Evolutionary conservation across 495 filamentous ascomycete species (phyloP), one percentile per base, ranked within the genome.

Genomic region (Trichoderma reesei): DNA sequence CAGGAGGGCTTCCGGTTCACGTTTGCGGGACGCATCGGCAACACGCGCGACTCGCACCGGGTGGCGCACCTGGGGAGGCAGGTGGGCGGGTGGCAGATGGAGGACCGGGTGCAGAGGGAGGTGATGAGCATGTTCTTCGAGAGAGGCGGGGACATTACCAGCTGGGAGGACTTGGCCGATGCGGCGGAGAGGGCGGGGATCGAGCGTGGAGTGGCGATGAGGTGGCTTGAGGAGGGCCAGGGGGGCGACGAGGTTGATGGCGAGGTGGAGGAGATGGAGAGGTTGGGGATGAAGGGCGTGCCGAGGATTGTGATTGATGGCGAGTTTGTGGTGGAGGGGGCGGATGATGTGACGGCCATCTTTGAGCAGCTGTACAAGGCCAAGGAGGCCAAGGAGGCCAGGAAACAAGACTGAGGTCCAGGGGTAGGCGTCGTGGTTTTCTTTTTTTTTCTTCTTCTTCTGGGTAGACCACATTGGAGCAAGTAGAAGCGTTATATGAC

Each of bases 81-180:
- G 38, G 84, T 85, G 67, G 77, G 78, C 13, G 69, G 75, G 42
- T 76, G 5, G 13, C 26, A 60, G 33, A 60, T 84, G 31, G 85
- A 91, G 73, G 86, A 83, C 7, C 77, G 78, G 18, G 81, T 92
- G 31, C 82, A 90, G 3, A 82, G 86, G 67, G 78, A 85, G 63
- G 71, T 96, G 10, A 92, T 95, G 74, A 78, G 75, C 31, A 79
- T 81, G 8, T 91, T 92, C 68, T 91, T 92, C 63, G 89, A 95
- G 73, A 81, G 87, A 16, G 86, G 88, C 69, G 80, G 83, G 69
- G 90, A 95, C 67, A 88, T 94, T 65, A 93, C 89, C 0, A 83
- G 82, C 65, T 76, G 76, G 36, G 80, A 77, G 5, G 79, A 86
- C 16, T 72, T 94, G 68, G 63, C 79, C 7, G 77, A 79, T n/a